Percentiles rank a stretch among this genome's conserved stretches.
Conservation (phyloP, 768 basidiomycete genomes). For the Clavaria fumosa region DNA sequence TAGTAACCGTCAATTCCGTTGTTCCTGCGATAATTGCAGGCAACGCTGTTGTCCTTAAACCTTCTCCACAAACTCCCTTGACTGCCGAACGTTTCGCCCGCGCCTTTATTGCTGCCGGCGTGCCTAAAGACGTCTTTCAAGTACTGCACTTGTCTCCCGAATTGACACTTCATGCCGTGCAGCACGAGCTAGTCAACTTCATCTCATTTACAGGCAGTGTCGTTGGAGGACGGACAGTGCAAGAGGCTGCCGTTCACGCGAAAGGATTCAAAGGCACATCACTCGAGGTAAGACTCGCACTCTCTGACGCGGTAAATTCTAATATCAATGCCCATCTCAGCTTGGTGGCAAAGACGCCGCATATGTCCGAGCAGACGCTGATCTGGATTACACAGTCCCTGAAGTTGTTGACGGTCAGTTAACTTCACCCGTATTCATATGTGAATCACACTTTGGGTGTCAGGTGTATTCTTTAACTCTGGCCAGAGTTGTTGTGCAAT, state of each 20-base stretch:
- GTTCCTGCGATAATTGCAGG: conserved; percentile 85
- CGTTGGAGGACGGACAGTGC: conserved; percentile 56
- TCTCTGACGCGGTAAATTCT: neutral
- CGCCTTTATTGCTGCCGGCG: conserved; percentile 59
- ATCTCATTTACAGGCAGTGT: conserved; percentile 88
- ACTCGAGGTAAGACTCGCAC: conserved; percentile 42
- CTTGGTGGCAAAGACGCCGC: conserved; percentile 98
- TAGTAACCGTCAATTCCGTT: conserved; percentile 81
- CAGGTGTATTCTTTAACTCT: conserved; percentile 90
- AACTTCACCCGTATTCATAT: conserved; percentile 2
- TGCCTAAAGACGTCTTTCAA: conserved; percentile 61
- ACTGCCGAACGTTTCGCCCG: conserved; percentile 66
- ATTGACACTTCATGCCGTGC: conserved; percentile 43
- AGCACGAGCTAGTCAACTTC: conserved; percentile 58
- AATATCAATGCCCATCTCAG: conserved; percentile 21
- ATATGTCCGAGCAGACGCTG: conserved; percentile 79
- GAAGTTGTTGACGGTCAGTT: conserved; percentile 79
- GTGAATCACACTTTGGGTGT: neutral
- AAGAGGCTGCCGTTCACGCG: conserved; percentile 48
- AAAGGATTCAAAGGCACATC: conserved; percentile 74
- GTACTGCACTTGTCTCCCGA: conserved; percentile 58
- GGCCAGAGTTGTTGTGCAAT: conserved; percentile 95
- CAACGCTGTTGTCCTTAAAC: conserved; percentile 85
- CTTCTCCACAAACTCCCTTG: conserved; percentile 90
- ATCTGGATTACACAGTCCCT: conserved; percentile 65